Percentiles rank a stretch among this genome's conserved stretches.
Evolutionary conservation across 768 basidiomycete genomes (phyloP).

Genomic region (Nidula microcarpa): DNA sequence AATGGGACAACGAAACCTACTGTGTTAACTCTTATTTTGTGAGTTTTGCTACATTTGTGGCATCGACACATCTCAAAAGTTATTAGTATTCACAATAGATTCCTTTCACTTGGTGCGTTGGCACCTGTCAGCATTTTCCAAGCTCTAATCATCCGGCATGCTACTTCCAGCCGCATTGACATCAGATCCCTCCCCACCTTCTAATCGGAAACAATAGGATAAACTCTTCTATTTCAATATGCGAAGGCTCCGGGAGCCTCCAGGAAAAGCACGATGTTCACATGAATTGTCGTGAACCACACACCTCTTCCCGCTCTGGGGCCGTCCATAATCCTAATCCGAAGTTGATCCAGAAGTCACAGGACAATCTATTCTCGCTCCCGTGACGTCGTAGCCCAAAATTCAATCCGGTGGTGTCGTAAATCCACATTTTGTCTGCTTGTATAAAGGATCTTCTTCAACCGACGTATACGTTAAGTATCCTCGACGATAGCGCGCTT

Average conservation of each 20-base stretch:
- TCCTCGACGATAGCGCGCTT: neutral
- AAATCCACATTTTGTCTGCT: neutral
- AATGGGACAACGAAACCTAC: too few relatives aligned
- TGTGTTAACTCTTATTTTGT: too few relatives aligned
- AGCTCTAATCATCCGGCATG: neutral
- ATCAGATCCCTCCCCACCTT: neutral
- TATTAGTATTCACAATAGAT: too few relatives aligned
- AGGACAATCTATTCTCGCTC: neutral
- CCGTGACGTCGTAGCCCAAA: neutral
- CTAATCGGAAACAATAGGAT: neutral
- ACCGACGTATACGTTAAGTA: neutral
- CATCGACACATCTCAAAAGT: too few relatives aligned
- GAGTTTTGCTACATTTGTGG: too few relatives aligned
- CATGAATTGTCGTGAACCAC: neutral
- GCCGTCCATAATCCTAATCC: neutral
- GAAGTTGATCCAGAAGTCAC: neutral
- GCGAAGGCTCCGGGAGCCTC: neutral
- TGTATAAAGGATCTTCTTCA: too few relatives aligned
- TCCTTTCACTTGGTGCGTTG: too few relatives aligned
- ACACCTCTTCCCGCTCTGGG: neutral
- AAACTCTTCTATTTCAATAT: neutral
- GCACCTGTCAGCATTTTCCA: too few relatives aligned
- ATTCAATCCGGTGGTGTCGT: neutral
- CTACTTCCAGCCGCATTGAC: neutral
- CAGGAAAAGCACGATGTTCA: conserved; percentile 1